Evolutionary conservation across 257 asterid species (phyloP).

Genomic region (Perilla frutescens): DNA sequence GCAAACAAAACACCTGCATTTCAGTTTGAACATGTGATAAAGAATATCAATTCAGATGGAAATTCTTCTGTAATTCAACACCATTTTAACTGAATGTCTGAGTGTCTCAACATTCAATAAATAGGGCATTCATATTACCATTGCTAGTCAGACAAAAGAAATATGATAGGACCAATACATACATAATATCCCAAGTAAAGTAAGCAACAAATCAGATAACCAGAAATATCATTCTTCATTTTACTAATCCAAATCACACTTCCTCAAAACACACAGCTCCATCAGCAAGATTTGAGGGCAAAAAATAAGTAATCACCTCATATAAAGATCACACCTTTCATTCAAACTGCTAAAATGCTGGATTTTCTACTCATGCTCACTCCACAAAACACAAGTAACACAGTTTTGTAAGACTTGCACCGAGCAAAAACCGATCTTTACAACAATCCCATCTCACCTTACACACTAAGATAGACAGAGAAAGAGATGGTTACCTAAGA

Average conservation of each 20-base stretch:
- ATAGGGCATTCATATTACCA: constrained; percentile 3
- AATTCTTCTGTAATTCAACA: constrained; percentile 5
- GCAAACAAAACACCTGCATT: constrained; percentile 12
- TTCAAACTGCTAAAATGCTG: constrained; percentile 13
- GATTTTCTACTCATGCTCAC: constrained; percentile 9
- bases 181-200: not conserved
- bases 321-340: not conserved
- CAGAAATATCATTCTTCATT: constrained; percentile 1
- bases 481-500: constrained; percentile 30
- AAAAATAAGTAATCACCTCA: not conserved
- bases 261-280: not conserved
- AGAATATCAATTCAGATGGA: constrained; percentile 11
- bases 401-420: not conserved
- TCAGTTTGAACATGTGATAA: constrained; percentile 8
- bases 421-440: not conserved
- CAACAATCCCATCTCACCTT: constrained; percentile 31
- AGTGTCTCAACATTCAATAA: not conserved
- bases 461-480: not conserved
- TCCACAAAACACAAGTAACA: constrained; percentile 4
- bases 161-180: no score
- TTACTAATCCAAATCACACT: constrained; percentile 8
- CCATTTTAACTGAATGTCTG: not conserved
- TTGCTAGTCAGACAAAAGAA: not conserved
- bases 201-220: not conserved
- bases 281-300: constrained; percentile 7